These are phyloP conservation scores for Penicillium malachiteum DNA, from an alignment of 495 filamentous ascomycete species.

Conservation along the genomic window DNA sequence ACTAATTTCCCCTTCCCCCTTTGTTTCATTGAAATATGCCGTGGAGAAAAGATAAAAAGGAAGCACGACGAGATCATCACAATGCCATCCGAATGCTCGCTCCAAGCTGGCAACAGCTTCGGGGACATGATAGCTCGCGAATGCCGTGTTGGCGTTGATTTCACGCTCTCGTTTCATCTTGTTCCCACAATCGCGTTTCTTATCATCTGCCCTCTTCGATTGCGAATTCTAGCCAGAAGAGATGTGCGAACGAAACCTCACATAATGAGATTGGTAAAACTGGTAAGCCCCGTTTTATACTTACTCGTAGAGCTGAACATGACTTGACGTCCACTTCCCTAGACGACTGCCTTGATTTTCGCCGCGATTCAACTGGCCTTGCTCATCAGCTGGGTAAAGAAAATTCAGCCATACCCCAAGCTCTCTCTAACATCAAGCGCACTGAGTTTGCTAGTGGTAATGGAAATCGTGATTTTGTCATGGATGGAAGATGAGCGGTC, in stretches of 20 bases:
- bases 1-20: too few relatives aligned
- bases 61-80: too few relatives aligned
- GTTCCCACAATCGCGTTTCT: slow-evolving; percentile 2
- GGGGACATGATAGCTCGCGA: not conserved
- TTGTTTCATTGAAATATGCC: too few relatives aligned
- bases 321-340: not conserved
- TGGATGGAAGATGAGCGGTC: slow-evolving; percentile 20
- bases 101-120: not conserved
- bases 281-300: not conserved
- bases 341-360: not conserved
- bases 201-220: not conserved
- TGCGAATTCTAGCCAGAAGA: not conserved
- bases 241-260: not conserved
- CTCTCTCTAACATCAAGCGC: not conserved
- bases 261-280: not conserved
- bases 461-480: slow-evolving; percentile 2
- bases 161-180: not conserved
- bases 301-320: not conserved
- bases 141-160: slow-evolving; percentile 1
- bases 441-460: not conserved
- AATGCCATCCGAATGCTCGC: not conserved
- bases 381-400: not conserved
- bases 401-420: not conserved
- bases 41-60: too few relatives aligned
- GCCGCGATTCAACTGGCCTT: slow-evolving; percentile 3